These are phyloP conservation scores for Lignosus rhinocerotis DNA, from an alignment of 1,284 basidiomycete species.

Conservation along the genomic window DNA sequence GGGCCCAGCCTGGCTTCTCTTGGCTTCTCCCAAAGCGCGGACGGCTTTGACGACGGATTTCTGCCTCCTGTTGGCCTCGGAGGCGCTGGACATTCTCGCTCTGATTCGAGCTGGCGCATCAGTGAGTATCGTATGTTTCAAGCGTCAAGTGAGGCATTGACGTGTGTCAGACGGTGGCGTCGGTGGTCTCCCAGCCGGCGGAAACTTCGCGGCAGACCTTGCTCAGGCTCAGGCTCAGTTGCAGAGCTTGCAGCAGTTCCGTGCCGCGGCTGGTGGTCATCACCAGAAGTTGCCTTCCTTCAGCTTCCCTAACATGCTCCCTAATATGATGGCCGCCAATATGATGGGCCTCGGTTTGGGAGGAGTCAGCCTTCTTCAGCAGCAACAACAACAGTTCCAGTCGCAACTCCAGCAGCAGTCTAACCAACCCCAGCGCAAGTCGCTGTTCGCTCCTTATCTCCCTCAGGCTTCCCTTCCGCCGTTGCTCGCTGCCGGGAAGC, in stretches of 20 bases:
- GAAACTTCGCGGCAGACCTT: slow-evolving; percentile 75
- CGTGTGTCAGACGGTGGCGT: slow-evolving; percentile 64
- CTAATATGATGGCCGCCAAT: slow-evolving; percentile 93
- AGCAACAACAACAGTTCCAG: slow-evolving; percentile 88
- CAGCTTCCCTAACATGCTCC: slow-evolving; percentile 95
- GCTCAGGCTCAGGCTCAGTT: slow-evolving; percentile 96
- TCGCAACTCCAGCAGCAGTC: slow-evolving; percentile 89
- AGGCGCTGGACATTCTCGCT: slow-evolving; percentile 76
- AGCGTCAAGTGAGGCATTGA: slow-evolving; percentile 19
- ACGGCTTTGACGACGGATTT: slow-evolving; percentile 79
- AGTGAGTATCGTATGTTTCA: slow-evolving; percentile 51
- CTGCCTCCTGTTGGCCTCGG: slow-evolving; percentile 51
- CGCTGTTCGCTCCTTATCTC: slow-evolving; percentile 97
- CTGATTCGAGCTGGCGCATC: slow-evolving; percentile 86
- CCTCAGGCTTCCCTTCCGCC: slow-evolving; percentile 97
- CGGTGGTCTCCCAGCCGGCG: slow-evolving; percentile 64
- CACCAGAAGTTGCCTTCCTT: slow-evolving; percentile 98
- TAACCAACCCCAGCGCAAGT: slow-evolving; percentile 93
- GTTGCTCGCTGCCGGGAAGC: slow-evolving; percentile 95
- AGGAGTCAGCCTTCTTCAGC: slow-evolving; percentile 77
- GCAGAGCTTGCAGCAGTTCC: slow-evolving; percentile 95
- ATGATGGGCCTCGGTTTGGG: slow-evolving; percentile 89
- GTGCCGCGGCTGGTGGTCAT: slow-evolving; percentile 91
- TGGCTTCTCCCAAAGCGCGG: slow-evolving; percentile 58
- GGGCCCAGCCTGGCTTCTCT: slow-evolving; percentile 48